Evolutionary conservation across 2,329 filamentous ascomycete genomes (phyloP).

Genomic region (Fusarium sambucinum): DNA sequence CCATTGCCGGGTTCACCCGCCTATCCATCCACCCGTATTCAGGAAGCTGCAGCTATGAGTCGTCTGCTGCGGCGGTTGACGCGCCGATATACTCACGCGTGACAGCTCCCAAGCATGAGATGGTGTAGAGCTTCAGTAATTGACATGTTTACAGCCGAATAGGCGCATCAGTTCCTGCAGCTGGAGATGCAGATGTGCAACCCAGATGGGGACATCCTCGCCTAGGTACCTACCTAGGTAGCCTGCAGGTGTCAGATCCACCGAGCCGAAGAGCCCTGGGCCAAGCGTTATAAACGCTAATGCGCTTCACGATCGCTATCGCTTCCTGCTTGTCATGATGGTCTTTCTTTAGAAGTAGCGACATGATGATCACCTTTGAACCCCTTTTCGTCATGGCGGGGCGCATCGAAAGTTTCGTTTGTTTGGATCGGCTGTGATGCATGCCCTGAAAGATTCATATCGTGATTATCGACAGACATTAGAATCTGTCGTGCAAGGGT

Average conservation of each 20-base stretch:
- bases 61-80: conserved; percentile 15
- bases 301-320: conserved; percentile 29
- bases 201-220: conserved; percentile 27
- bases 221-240: conserved; percentile 3
- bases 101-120: conserved; percentile 21
- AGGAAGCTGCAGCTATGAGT: conserved; percentile 15
- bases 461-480: conserved; percentile 39
- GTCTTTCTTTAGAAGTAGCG: conserved; percentile 16
- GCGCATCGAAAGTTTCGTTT: conserved; percentile 22
- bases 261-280: conserved; percentile 28
- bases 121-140: conserved; percentile 43
- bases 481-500: conserved; percentile 29
- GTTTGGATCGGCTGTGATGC: conserved; percentile 32
- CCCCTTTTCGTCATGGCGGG: conserved; percentile 23
- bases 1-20: conserved; percentile 32
- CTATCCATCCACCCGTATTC: conserved; percentile 27
- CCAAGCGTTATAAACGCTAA: conserved; percentile 34
- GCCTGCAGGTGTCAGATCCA: conserved; percentile 45
- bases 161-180: conserved; percentile 43
- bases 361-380: conserved; percentile 21
- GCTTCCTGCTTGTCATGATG: conserved; percentile 32
- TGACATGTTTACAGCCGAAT: conserved; percentile 24
- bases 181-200: conserved; percentile 41
- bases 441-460: conserved; percentile 16
- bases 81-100: conserved; percentile 33